Evolutionary conservation across 805 yeast species (phyloP).

Genomic region (Metschnikowia gelsemii): DNA sequence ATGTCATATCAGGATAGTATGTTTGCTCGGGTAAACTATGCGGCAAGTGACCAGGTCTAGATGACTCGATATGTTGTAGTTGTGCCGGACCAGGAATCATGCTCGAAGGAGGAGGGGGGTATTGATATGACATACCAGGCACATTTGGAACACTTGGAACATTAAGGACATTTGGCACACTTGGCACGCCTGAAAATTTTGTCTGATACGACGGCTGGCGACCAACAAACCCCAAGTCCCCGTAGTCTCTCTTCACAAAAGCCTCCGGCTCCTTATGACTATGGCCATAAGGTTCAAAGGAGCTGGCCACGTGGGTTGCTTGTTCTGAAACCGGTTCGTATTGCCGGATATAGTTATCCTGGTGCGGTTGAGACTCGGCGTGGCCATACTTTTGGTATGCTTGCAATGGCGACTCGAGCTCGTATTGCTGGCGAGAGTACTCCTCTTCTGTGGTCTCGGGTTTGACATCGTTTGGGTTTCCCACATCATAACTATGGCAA

Average conservation of each 20-base stretch:
- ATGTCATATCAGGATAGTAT: conserved; percentile 38
- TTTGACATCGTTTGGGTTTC: neutral
- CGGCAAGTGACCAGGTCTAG: neutral
- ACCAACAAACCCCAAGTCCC: neutral
- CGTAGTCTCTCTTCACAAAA: neutral
- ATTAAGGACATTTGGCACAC: too few species aligned
- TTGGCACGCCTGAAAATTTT: too few species aligned
- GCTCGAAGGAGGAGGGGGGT: too few species aligned
- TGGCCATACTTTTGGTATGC: neutral
- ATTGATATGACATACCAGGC: too few species aligned
- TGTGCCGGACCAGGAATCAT: neutral
- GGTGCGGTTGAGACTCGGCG: neutral
- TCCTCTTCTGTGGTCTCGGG: neutral
- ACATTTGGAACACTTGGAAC: too few species aligned
- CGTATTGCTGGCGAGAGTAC: neutral
- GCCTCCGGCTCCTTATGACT: neutral
- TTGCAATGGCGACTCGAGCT: conserved; percentile 6
- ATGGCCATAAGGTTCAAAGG: neutral
- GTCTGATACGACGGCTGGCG: neutral
- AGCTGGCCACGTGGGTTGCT: neutral
- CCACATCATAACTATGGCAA: neutral
- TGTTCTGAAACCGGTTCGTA: neutral
- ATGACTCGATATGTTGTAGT: neutral
- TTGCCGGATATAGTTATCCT: neutral
- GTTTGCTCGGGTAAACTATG: too few species aligned